Base-by-base conservation (phyloP, 352 stramenopile species). In the Globisporangium mamillatum region DNA sequence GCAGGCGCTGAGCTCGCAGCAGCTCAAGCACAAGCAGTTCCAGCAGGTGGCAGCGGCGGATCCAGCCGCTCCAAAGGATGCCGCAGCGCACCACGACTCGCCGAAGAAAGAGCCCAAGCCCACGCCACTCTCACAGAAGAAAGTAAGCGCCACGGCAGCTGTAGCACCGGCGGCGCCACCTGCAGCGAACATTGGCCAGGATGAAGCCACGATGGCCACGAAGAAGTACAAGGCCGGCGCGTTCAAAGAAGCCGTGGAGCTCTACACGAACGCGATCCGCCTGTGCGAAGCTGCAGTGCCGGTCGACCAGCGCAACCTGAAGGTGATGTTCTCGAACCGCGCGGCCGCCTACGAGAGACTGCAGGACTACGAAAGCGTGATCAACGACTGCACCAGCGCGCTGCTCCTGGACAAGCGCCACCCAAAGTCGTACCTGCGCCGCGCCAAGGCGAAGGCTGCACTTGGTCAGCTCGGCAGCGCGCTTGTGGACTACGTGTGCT, bases 241-340 rank as follows among this genome's bases (percentile, higher is more conserved):
- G 63, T 94, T 83, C 58, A 74, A 77, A 4, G 81, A 86, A 54
- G 84, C 86, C 32, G 78, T 94, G 53, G 75, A 89, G 66, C 81
- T 92, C 24, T 94, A 94, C 75, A 79, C 76, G 12, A 34, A 78
- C 0, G 86, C 86, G 27, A 94, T 94, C 70, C 66, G 68, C 9
- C 80, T 88, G 62, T 84, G 78, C 65, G 84, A 91, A 69, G 57
- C 72, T n/a, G 67, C 78, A 9, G 73, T 81, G 63, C 81, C 84
- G 10, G 68, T 89, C 44, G 84, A 93, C 66, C 75, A 75, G 58
- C 81, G 83, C 67, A 92, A 94, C 75, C 71, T 94, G 32, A 94
- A 94, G 67, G 86, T 94, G 67, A 92, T 94, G 84, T 94, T 87
- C 71, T 91, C 86, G 66, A 94, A 94, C 76, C 82, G 86, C 36